Evolutionary conservation across 2,329 filamentous ascomycete species (phyloP), one percentile per base, ranked within the genome.

Genomic region (Neoarthrinium moseri): DNA sequence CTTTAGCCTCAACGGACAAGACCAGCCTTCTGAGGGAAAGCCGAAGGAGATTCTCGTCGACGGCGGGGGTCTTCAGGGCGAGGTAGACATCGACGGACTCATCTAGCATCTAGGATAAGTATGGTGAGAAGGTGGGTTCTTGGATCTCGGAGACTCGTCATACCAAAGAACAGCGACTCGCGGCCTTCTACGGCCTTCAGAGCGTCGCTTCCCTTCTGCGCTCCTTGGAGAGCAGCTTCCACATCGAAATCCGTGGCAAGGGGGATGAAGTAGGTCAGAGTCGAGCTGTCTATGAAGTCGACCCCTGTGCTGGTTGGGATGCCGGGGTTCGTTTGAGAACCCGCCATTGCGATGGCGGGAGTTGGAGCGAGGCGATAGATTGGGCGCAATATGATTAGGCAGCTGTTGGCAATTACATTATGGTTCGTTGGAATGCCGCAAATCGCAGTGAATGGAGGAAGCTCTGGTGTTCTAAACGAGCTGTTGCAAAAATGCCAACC

Each of bases 151-250:
- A 46, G 49, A 55, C 55, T 49, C 45, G 37, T 65, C 78, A 55
- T 72, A 90, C 87, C 87, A 60, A 91, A 89, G 61, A 88, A 86
- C 30, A 91, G 70, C 45, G 77, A 75, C 30, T 85, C 75, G 53
- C 87, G 76, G 56, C 81, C 77, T 34, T 78, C 68, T 57, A 89
- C 74, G 15, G 76, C 76, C 42, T 81, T 74, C 33, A 86, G 72
- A 54, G 68, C 69, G 52, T 70, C 63, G 51, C 56, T 68, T 44
- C 22, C 40, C n/a, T 67, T 72, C 52, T 66, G 69, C 10, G 69
- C 64, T 4, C 65, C 62, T 43, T 65, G 67, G 45, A 84, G 72
- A 2, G 67, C 67, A 20, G 78, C 68, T 47, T 82, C 75, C 27
- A 83, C 69, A 32, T 75, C 65, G 45, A 83, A 68, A 29, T 78